Percentiles rank a stretch among this genome's conserved stretches.
These are phyloP conservation scores for Thraustotheca clavata DNA, from an alignment of 352 stramenopile genomes.

Conservation along the genomic window DNA sequence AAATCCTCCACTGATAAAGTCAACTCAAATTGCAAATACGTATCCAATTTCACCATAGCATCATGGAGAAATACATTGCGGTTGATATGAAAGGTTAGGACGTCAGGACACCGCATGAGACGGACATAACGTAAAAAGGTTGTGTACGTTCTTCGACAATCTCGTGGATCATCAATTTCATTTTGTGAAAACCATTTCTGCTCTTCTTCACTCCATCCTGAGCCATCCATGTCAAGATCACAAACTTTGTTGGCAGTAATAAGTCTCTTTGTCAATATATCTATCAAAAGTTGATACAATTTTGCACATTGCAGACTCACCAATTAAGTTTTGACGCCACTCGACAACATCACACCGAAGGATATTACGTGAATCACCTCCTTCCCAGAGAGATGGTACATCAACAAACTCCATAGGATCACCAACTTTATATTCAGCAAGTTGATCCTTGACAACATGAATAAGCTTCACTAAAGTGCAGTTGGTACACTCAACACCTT, in stretches of 20 bases:
- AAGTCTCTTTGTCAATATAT: background rate
- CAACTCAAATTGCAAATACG: slow-evolving; percentile 50
- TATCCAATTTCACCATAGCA: slow-evolving; percentile 65
- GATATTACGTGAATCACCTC: background rate
- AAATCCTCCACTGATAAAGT: background rate
- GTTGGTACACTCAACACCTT: slow-evolving; percentile 16
- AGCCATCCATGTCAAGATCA: slow-evolving; percentile 16
- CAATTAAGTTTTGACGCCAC: background rate
- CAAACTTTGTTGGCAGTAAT: background rate
- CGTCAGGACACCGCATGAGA: slow-evolving; percentile 61
- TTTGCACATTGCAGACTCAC: background rate
- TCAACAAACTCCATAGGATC: slow-evolving; percentile 1
- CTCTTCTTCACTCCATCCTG: slow-evolving; percentile 6
- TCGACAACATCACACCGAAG: background rate
- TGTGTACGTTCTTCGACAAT: background rate
- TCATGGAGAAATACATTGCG: slow-evolving; percentile 74
- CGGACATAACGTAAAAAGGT: slow-evolving; percentile 4
- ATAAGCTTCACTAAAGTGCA: background rate
- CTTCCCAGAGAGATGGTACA: background rate
- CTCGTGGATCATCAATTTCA: background rate
- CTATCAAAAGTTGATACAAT: background rate
- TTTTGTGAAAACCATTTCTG: background rate
- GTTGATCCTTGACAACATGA: background rate
- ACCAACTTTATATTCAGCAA: background rate
- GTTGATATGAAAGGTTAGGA: slow-evolving; percentile 85